These are phyloP conservation scores for Ophiostoma sp. DNA, from an alignment of 2,329 filamentous ascomycete genomes.

Conservation along the genomic window DNA sequence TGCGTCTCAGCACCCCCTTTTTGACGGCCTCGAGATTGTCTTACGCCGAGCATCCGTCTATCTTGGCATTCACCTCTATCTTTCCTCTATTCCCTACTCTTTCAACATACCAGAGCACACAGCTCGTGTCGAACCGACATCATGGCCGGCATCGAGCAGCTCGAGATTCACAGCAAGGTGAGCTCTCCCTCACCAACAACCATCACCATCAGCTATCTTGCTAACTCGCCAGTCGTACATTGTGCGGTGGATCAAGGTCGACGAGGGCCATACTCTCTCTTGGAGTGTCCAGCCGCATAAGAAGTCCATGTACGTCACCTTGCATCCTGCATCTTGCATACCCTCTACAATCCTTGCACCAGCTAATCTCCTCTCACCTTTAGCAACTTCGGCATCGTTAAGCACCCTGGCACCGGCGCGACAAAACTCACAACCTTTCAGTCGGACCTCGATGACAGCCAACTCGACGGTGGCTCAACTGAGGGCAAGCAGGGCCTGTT, in stretches of 20 bases:
- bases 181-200: neutral
- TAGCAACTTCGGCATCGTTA: conserved; percentile 94
- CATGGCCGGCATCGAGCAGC: conserved; percentile 94
- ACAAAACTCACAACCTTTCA: conserved; percentile 44
- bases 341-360: neutral
- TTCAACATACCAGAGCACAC: neutral
- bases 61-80: neutral
- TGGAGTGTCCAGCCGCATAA: conserved; percentile 98
- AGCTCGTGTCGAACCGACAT: conserved; percentile 1
- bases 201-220: neutral
- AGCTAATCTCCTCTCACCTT: conserved; percentile 5
- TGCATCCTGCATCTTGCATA: neutral
- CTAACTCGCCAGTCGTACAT: conserved; percentile 72
- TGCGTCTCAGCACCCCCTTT: neutral
- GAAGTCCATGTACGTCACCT: conserved; percentile 69
- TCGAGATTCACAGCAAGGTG: conserved; percentile 97
- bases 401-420: conserved; percentile 74
- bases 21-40: neutral
- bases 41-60: neutral
- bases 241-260: conserved; percentile 92
- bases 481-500: conserved; percentile 45
- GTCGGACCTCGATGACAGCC: conserved; percentile 42
- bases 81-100: neutral
- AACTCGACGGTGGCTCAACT: conserved; percentile 39
- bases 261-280: conserved; percentile 84